Evolutionary conservation across 2,329 filamentous ascomycete species (phyloP).

Genomic region (Verticillium klebahnii): DNA sequence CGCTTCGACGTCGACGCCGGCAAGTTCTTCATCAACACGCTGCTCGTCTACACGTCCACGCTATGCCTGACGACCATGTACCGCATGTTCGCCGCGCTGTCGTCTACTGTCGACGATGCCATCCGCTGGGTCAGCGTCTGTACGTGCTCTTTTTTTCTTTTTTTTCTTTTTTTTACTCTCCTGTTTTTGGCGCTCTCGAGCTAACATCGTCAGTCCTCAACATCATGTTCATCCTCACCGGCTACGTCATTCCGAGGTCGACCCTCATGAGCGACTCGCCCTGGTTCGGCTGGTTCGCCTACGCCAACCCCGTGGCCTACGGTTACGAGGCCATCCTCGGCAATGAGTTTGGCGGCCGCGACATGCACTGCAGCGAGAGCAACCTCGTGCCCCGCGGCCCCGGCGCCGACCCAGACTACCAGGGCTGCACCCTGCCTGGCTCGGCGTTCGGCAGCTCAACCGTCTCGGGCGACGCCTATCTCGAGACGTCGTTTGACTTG

Average conservation of each 20-base stretch:
- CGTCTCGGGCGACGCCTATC: conserved; percentile 53
- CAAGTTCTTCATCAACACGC: conserved; percentile 11
- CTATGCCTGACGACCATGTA: conserved; percentile 12
- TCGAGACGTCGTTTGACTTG: conserved; percentile 50
- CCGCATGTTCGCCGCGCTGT: conserved; percentile 45
- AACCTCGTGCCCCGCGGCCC: conserved; percentile 44
- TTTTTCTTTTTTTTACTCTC: too few relatives aligned
- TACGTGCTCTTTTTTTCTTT: conserved; percentile 4
- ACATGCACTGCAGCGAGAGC: conserved; percentile 40
- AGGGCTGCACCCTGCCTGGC: conserved; percentile 53
- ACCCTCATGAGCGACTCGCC: conserved; percentile 55
- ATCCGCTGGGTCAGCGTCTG: conserved; percentile 33
- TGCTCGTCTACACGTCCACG: conserved; percentile 9
- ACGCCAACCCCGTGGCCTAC: conserved; percentile 62
- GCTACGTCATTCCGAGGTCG: conserved; percentile 56
- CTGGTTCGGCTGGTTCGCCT: conserved; percentile 67
- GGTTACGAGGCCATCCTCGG: conserved; percentile 57
- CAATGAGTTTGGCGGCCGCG: conserved; percentile 49
- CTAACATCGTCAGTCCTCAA: conserved; percentile 46
- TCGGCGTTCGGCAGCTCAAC: conserved; percentile 39
- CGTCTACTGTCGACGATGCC: conserved; percentile 58
- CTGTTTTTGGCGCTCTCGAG: too few relatives aligned
- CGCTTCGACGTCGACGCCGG: conserved; percentile 9
- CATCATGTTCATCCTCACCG: conserved; percentile 62
- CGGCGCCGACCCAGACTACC: conserved; percentile 33